Conservation (phyloP, 108 stramenopile genomes). For the Fragilariopsis cylindrus region DNA sequence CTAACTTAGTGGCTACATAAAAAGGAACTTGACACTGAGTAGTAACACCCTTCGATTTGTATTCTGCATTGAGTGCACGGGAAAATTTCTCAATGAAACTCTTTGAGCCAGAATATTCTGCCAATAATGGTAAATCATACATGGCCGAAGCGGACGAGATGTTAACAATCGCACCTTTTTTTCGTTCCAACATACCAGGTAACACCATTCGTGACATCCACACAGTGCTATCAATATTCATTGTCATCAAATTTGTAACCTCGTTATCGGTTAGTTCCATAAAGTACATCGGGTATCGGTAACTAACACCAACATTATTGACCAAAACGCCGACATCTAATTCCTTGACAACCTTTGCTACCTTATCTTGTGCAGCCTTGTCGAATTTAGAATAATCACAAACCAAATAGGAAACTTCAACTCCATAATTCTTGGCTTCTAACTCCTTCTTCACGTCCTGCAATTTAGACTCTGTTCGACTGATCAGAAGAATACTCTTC, state of each 20-base stretch:
- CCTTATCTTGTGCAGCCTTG: conserved; percentile 65
- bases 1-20: conserved; percentile 96
- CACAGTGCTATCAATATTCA: conserved; percentile 96
- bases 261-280: conserved; percentile 90
- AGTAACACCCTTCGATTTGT: conserved; percentile 79
- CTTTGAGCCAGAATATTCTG: conserved; percentile 96
- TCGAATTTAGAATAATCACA: conserved; percentile 97
- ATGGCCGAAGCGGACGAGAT: conserved; percentile 93
- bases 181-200: conserved; percentile 88
- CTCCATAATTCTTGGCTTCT: conserved; percentile 67
- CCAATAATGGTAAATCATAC: conserved; percentile 92
- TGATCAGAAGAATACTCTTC: conserved; percentile 93
- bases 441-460: conserved; percentile 90
- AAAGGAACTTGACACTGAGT: conserved; percentile 97
- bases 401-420: conserved; percentile 86
- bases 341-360: conserved; percentile 61
- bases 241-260: conserved; percentile 67
- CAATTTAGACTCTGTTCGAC: conserved; percentile 95
- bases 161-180: conserved; percentile 94
- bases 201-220: conserved; percentile 96
- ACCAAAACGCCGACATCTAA: conserved; percentile 95
- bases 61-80: conserved; percentile 90
- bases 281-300: conserved; percentile 96
- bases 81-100: conserved; percentile 95
- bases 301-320: conserved; percentile 99